Evolutionary conservation across 2,329 filamentous ascomycete species (phyloP).

Genomic region (Graphilbum fragrans): DNA sequence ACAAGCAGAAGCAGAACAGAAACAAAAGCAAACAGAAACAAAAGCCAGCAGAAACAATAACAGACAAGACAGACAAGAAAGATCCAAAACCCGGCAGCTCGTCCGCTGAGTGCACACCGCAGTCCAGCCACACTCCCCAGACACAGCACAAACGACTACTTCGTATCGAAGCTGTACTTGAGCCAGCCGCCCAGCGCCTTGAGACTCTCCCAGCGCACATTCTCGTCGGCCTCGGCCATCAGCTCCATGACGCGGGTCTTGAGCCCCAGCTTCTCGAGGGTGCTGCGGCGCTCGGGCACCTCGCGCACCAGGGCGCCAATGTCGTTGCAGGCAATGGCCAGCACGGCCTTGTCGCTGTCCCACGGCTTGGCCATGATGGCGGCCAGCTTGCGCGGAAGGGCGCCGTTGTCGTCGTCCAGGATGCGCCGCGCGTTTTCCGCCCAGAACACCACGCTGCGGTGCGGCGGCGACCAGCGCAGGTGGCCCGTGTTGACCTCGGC

Average conservation of each 20-base stretch:
- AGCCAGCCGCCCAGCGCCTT: slow-evolving; percentile 61
- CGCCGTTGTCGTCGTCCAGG: slow-evolving; percentile 69
- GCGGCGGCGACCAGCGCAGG: slow-evolving; percentile 84
- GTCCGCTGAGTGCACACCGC: background rate
- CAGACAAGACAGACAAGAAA: background rate
- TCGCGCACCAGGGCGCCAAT: slow-evolving; percentile 81
- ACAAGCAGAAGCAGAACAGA: background rate
- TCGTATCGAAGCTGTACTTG: slow-evolving; percentile 49
- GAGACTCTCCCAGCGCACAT: slow-evolving; percentile 85
- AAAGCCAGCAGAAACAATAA: background rate
- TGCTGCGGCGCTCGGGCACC: slow-evolving; percentile 68
- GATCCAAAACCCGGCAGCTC: background rate
- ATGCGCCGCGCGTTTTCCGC: slow-evolving; percentile 81
- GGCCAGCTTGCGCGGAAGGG: slow-evolving; percentile 67
- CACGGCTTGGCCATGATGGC: slow-evolving; percentile 66
- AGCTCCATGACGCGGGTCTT: slow-evolving; percentile 87
- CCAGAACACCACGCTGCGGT: slow-evolving; percentile 82
- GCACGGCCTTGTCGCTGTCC: slow-evolving; percentile 73
- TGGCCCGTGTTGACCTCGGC: slow-evolving; percentile 79
- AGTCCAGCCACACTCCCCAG: background rate
- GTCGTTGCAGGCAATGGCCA: slow-evolving; percentile 89
- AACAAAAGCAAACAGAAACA: background rate
- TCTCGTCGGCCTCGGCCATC: slow-evolving; percentile 82
- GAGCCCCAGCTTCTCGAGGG: slow-evolving; percentile 72
- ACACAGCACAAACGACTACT: slow-evolving; percentile 10